A percentile compares a stretch with the other conserved stretches of the same genome.
phyloP scores from a whole-genome alignment of 495 filamentous ascomycete species.

The Podospora bellae-mahoneyi region DNA sequence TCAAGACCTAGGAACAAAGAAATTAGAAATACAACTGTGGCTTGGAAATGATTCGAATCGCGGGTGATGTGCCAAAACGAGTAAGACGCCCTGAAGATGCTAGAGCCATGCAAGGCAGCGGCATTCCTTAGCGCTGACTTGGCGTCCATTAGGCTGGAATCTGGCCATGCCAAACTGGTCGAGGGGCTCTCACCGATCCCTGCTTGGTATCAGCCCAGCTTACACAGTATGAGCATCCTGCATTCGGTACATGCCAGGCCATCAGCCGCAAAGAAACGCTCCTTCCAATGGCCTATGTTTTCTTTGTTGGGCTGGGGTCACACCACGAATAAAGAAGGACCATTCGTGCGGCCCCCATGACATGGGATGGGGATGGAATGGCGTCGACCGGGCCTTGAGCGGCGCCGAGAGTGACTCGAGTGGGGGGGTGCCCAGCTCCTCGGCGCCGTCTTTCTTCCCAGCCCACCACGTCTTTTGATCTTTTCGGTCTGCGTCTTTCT shows the following conservation, averaged over 20 bases:
- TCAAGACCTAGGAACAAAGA: background rate
- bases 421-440: background rate
- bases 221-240: slow-evolving; percentile 1
- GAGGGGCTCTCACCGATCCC: background rate
- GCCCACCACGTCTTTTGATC: background rate
- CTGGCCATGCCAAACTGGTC: background rate
- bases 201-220: background rate
- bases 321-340: background rate
- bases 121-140: slow-evolving; percentile 3
- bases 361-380: background rate
- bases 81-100: background rate
- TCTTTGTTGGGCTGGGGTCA: background rate
- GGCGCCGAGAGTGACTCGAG: background rate
- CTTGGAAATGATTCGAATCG: too few relatives aligned
- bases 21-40: background rate
- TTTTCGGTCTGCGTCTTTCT: background rate
- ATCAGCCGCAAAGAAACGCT: slow-evolving; percentile 2
- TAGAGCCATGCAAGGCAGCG: background rate
- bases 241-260: background rate
- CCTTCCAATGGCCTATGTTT: background rate
- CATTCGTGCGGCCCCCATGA: background rate
- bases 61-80: too few relatives aligned
- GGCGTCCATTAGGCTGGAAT: slow-evolving; percentile 11
- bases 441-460: background rate
- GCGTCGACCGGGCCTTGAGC: background rate